Base-by-base conservation (phyloP, 768 basidiomycete species). In the Hygrocybe punicea region DNA sequence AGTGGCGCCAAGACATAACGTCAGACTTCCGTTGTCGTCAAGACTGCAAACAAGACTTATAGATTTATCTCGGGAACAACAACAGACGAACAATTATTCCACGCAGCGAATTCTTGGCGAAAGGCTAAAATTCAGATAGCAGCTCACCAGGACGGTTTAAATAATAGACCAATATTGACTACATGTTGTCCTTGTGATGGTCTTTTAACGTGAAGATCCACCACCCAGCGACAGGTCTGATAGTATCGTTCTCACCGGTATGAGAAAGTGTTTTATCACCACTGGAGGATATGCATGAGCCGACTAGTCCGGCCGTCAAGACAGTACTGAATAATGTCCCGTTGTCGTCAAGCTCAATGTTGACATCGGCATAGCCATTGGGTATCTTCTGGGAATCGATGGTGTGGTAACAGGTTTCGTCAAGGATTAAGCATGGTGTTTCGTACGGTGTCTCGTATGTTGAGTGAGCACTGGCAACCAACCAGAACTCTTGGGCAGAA, bases 251-350 rank as follows among this genome's bases (percentile, higher is more conserved):
- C 42, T 49, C 39, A 13, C 50, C 45, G 0, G 51, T 14, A 14
- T 14, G 4, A 19, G 39, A 42, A 19, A 42, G 39, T 14, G 4
- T 42, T 6, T 19, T 42, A 42, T 42, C 61, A 2, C 53, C 51
- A 4, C 46, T 47, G 17, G n/a, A 19, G 4, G 24, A 13, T 19
- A 64, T 51, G 6, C 46, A 37, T 13, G 34, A 61, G 1, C 58
- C 67, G 46, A 68, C 14, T 29, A 63, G 60, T 4, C 67, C 69
- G 6, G 67, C 63, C 14, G 62, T 59, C 64, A 68, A 66, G 47
- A 61, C 53, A 25, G 59, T 62, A 2, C 61, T 55, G 34, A 60
- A 53, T 10, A 29, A 6, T n/a, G 61, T 57, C 7, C 64, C 65
- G 40, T 65, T 63, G 39, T 68, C 66, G n/a, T 64, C 58, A 13